Evolutionary conservation across 345 rosid genomes (phyloP), one percentile per base, ranked within the genome.

Genomic region (Firmiana major): DNA sequence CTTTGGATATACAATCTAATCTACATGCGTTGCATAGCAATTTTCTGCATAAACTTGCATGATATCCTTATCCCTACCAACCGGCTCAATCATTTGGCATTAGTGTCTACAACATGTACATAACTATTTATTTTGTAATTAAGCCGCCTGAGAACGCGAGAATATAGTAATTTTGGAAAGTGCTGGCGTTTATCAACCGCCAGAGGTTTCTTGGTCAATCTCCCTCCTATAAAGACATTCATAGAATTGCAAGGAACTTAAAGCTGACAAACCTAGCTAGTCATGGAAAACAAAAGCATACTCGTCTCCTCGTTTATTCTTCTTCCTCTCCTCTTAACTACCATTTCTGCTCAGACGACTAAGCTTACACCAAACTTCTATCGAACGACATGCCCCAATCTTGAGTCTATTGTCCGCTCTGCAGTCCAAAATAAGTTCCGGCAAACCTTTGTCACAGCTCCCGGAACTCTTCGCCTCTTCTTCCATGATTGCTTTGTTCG

Each of bases 401-500:
- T 90, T 2, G 94, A 90, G 77, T 84, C 84, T 9, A 59, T 89
- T 0, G 92, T 90, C 70, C 88, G 86, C 16, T 80, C 85, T 0
- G 92, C 92, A 0, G 93, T 91, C 48, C 83, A 79, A 10, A 43
- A 19, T 36, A 91, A 91, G 84, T 87, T 88, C 79, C 81, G 72
- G 74, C 93, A 91, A 79, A 91, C 92, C 24, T 88, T 88, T 55
- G 86, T 86, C 45, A 91, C 94, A 1, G 91, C 88, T 10, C 87
- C 92, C 0, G 94, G 81, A 1, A 85, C 88, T 42, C 87, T 91
- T 7, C 81, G 94, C 5, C 91, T 91, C 76, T 85, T 83, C 67
- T 89, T 89, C 88, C 93, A 91, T 5, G 94, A 89, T 24, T 91
- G 95, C 80, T 78, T 89, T 38, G 91, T 89, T 63, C 81, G 88